phyloP scores from a whole-genome alignment of 2,329 filamentous ascomycete species.

The Penicillium sp. region DNA sequence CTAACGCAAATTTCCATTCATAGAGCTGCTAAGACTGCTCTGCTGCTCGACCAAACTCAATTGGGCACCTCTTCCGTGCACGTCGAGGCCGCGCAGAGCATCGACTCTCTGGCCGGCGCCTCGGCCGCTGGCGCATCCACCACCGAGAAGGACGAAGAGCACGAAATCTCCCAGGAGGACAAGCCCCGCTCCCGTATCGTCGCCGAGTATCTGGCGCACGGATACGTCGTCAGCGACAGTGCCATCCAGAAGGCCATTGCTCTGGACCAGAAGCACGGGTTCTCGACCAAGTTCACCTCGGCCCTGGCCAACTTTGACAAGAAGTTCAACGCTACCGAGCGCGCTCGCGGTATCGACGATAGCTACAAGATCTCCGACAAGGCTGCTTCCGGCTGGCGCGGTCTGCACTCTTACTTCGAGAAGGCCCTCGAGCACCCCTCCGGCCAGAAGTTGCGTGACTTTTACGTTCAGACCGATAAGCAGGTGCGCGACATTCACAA shows the following conservation, averaged over 20 bases:
- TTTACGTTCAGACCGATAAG: slow-evolving; percentile 82
- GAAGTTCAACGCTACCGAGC: slow-evolving; percentile 86
- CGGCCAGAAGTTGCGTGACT: slow-evolving; percentile 82
- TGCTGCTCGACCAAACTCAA: slow-evolving; percentile 95
- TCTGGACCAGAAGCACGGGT: slow-evolving; percentile 86
- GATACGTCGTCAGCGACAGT: slow-evolving; percentile 78
- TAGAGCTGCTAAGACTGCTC: slow-evolving; percentile 87
- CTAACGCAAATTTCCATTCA: slow-evolving; percentile 1
- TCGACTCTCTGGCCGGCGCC: slow-evolving; percentile 65
- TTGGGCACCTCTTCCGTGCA: slow-evolving; percentile 76
- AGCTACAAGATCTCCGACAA: slow-evolving; percentile 80
- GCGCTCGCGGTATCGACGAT: slow-evolving; percentile 79
- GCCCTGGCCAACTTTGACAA: slow-evolving; percentile 77
- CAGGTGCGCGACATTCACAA: slow-evolving; percentile 93
- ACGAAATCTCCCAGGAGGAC: slow-evolving; percentile 89
- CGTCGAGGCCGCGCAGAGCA: slow-evolving; percentile 71
- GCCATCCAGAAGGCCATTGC: slow-evolving; percentile 83
- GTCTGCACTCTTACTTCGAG: slow-evolving; percentile 88
- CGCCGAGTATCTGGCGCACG: slow-evolving; percentile 94
- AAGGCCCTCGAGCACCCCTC: slow-evolving; percentile 86
- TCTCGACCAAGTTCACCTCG: slow-evolving; percentile 76
- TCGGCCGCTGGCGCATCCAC: slow-evolving; percentile 59
- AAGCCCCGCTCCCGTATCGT: slow-evolving; percentile 93
- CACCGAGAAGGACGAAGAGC: slow-evolving; percentile 56
- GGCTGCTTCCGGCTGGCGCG: slow-evolving; percentile 67